Evolutionary conservation across 108 stramenopile genomes (phyloP).

Genomic region (Discostella stelligeroides): DNA sequence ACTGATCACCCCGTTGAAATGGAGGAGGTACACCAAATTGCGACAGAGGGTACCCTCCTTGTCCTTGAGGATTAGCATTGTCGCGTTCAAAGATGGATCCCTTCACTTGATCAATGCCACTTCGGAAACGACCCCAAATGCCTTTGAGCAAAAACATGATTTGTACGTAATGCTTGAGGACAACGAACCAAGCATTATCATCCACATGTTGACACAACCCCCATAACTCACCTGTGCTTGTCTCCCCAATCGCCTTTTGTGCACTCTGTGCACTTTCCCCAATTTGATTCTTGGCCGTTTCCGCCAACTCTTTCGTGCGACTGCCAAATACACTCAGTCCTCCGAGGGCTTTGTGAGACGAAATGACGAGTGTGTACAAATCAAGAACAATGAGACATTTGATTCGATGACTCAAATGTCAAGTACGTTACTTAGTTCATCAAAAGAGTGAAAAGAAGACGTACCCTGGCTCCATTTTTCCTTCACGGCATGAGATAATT

Average conservation of each 20-base stretch:
- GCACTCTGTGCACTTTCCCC: conserved; percentile 48
- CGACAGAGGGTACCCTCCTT: conserved; percentile 41
- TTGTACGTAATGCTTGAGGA: too few species aligned
- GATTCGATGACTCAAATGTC: too few species aligned
- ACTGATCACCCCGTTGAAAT: conserved; percentile 30
- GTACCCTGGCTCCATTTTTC: conserved; percentile 46
- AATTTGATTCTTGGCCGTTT: conserved; percentile 44
- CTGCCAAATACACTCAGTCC: conserved; percentile 47
- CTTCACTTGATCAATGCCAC: conserved; percentile 46
- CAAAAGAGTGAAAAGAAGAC: too few species aligned
- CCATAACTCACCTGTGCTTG: conserved; percentile 51
- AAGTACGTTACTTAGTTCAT: too few species aligned
- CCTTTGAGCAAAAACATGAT: conserved; percentile 24
- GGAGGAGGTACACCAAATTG: conserved; percentile 53
- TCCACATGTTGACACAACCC: too few species aligned
- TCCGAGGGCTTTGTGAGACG: conserved; percentile 36
- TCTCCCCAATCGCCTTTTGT: conserved; percentile 47
- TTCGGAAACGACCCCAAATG: conserved; percentile 39
- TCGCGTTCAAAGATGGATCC: conserved; percentile 48
- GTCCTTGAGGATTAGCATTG: conserved; percentile 17
- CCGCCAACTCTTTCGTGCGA: conserved; percentile 51
- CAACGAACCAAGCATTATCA: too few species aligned
- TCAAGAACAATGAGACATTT: too few species aligned
- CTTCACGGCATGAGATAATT: conserved; percentile 34
- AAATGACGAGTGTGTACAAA: too few species aligned